Conservation (phyloP, 2,329 filamentous ascomycete genomes). For the Aspergillus sp. region DNA sequence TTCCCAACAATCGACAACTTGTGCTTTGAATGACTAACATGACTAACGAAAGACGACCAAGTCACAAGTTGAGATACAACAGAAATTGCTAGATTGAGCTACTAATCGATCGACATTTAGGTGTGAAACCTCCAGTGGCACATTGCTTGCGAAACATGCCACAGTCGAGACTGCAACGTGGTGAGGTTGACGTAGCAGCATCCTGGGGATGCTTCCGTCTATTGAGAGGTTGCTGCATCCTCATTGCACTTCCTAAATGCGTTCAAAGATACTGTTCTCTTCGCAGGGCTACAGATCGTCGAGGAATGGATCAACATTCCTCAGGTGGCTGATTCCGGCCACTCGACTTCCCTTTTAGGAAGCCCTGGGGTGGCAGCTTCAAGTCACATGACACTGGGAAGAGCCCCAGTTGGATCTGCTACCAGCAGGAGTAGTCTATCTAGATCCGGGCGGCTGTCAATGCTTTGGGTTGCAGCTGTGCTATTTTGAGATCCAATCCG, state of each 20-base stretch:
- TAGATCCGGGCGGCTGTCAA: background rate
- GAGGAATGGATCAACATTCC: constrained; percentile 14
- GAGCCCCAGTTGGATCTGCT: background rate
- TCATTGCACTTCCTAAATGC: too few relatives aligned
- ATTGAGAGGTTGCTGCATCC: background rate
- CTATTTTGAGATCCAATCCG: background rate
- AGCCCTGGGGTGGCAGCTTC: background rate
- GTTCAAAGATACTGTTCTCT: too few relatives aligned
- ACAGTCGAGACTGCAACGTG: background rate
- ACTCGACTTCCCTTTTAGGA: background rate
- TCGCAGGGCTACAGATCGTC: background rate
- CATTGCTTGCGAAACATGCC: background rate
- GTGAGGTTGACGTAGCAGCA: background rate
- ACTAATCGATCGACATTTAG: background rate
- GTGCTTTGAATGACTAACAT: background rate
- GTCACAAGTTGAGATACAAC: background rate
- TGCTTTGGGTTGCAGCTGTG: background rate
- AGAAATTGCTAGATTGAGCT: background rate
- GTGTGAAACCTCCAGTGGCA: background rate
- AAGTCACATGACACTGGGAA: constrained; percentile 3
- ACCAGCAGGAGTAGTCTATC: background rate
- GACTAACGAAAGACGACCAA: background rate
- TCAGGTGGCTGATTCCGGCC: constrained; percentile 1
- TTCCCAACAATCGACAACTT: too few relatives aligned
- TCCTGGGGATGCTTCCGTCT: constrained; percentile 1